Conservation (phyloP, 768 basidiomycete genomes). For the Leccinum arenicola region DNA sequence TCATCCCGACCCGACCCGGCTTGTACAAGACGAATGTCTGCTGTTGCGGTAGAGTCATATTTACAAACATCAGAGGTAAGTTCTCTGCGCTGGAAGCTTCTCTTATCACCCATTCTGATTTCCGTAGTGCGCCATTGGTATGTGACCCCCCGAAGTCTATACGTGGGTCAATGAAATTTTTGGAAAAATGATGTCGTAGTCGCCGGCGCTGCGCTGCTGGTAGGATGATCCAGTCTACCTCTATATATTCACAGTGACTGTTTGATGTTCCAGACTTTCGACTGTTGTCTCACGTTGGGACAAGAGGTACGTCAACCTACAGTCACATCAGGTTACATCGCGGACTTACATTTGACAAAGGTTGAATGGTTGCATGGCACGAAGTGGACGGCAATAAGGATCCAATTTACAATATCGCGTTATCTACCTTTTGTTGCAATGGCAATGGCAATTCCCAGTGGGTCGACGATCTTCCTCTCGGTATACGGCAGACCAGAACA, state of each 20-base stretch:
- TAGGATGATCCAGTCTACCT: not conserved
- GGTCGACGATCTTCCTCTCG: not conserved
- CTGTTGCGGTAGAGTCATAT: constrained; percentile 12
- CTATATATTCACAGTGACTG: not conserved
- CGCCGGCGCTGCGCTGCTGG: constrained; percentile 13
- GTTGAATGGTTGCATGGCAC: constrained; percentile 17
- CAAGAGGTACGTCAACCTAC: constrained; percentile 6
- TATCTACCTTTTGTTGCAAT: constrained; percentile 22
- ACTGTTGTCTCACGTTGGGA: constrained; percentile 16
- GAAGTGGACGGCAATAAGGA: constrained; percentile 16
- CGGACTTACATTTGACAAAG: constrained; percentile 4
- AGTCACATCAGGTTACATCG: not conserved
- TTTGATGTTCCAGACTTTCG: constrained; percentile 10
- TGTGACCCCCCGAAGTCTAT: not conserved
- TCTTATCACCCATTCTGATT: not conserved
- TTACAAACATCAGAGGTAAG: constrained; percentile 12
- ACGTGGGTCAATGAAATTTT: not conserved
- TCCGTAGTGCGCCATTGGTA: constrained; percentile 12
- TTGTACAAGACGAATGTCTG: constrained; percentile 10
- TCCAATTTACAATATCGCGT: constrained; percentile 19
- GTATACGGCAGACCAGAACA: not conserved
- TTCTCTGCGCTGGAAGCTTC: not conserved
- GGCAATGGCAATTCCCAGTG: constrained; percentile 14
- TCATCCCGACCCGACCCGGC: not conserved
- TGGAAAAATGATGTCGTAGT: constrained; percentile 1